Percentiles rank a stretch among this genome's conserved stretches.
phyloP scores from a whole-genome alignment of 1,139 yeast species.

The Neolecta irregularis region DNA sequence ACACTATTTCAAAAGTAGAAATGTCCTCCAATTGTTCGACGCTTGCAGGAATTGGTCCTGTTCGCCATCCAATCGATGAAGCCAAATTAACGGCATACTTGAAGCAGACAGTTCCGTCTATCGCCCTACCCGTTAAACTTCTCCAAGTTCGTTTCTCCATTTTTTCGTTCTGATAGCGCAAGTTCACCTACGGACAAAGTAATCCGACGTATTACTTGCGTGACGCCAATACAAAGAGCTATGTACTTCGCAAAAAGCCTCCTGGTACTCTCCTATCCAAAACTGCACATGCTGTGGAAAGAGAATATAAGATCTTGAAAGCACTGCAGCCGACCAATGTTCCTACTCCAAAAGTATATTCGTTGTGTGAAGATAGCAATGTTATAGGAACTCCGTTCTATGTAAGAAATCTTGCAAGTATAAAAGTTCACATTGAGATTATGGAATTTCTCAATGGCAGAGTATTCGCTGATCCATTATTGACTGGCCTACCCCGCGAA shows the following conservation, averaged over 20 bases:
- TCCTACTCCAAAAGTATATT: constrained; percentile 52
- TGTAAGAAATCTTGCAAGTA: neutral
- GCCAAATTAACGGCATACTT: constrained; percentile 4
- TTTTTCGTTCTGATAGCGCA: too few relatives aligned
- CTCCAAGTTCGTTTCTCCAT: constrained; percentile 20
- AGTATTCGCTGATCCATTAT: constrained; percentile 40
- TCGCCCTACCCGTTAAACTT: constrained; percentile 5
- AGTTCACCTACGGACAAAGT: constrained; percentile 51
- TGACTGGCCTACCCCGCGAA: constrained; percentile 28
- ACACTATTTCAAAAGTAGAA: too few relatives aligned
- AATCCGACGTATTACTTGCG: constrained; percentile 46
- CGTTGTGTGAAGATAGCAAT: constrained; percentile 43
- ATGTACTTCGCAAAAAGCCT: constrained; percentile 48
- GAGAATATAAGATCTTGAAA: constrained; percentile 42
- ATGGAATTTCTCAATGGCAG: constrained; percentile 50
- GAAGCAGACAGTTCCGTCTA: constrained; percentile 4
- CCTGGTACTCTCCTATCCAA: constrained; percentile 41
- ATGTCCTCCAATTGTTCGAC: too few relatives aligned
- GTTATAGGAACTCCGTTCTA: constrained; percentile 37
- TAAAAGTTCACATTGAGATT: constrained; percentile 26
- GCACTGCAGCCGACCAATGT: constrained; percentile 29
- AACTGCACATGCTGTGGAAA: constrained; percentile 51
- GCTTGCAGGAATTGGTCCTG: too few relatives aligned
- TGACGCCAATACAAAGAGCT: constrained; percentile 30
- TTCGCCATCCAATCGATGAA: constrained; percentile 6